Conservation (phyloP, 1,139 yeast genomes). For the Pichia sp. region DNA sequence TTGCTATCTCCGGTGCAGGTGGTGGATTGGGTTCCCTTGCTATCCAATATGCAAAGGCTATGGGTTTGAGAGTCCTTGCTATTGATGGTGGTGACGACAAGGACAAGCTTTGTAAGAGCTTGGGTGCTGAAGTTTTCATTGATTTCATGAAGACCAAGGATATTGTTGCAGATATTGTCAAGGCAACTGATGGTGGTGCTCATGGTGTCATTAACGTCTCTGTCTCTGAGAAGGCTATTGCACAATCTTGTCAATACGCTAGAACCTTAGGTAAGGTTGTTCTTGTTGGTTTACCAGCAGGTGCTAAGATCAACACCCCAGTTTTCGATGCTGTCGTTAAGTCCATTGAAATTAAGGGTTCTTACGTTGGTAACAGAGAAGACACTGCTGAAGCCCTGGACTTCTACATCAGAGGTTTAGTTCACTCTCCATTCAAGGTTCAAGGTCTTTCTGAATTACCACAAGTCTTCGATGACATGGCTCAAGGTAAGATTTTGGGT, state of each 20-base stretch:
- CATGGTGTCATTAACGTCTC: slow-evolving; percentile 72
- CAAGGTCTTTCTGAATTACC: slow-evolving; percentile 64
- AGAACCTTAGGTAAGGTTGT: slow-evolving; percentile 66
- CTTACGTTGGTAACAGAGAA: slow-evolving; percentile 76
- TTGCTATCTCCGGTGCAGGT: slow-evolving; percentile 71
- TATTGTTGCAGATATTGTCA: slow-evolving; percentile 46
- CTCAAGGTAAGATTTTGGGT: slow-evolving; percentile 62
- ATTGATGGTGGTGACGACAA: slow-evolving; percentile 73
- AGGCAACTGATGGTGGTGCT: slow-evolving; percentile 62
- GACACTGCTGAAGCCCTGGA: slow-evolving; percentile 73
- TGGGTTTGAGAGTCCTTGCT: slow-evolving; percentile 68
- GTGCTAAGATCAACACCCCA: slow-evolving; percentile 55
- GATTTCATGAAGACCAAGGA: slow-evolving; percentile 58
- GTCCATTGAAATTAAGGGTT: slow-evolving; percentile 59
- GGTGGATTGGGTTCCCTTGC: slow-evolving; percentile 78
- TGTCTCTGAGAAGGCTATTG: slow-evolving; percentile 59
- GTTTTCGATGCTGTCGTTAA: slow-evolving; percentile 62
- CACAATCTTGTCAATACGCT: slow-evolving; percentile 57
- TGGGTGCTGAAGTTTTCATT: slow-evolving; percentile 64
- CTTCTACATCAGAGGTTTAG: slow-evolving; percentile 63
- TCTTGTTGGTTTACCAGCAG: slow-evolving; percentile 69
- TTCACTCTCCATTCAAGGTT: slow-evolving; percentile 61
- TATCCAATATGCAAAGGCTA: slow-evolving; percentile 64
- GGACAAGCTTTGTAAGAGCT: slow-evolving; percentile 43
- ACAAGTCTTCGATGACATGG: slow-evolving; percentile 57